Evolutionary conservation across 805 yeast species (phyloP).

Genomic region (Ogataea degrootiae): DNA sequence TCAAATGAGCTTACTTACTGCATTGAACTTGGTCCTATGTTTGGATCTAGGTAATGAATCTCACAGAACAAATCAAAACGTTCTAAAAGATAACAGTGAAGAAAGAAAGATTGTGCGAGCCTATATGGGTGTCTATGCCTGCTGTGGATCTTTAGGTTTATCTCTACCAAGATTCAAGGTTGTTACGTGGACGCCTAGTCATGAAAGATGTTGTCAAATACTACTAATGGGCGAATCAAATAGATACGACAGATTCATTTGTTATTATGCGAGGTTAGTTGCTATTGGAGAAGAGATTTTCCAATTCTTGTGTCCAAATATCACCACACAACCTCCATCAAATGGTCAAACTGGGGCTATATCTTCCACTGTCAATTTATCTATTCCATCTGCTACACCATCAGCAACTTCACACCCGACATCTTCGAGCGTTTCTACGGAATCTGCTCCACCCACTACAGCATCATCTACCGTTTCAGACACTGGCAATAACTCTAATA

Average conservation of each 20-base stretch:
- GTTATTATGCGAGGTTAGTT: conserved; percentile 41
- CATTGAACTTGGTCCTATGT: conserved; percentile 41
- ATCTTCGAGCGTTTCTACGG: background rate
- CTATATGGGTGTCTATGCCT: conserved; percentile 43
- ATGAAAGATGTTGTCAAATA: conserved; percentile 34
- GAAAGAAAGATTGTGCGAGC: conserved; percentile 37
- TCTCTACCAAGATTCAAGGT: conserved; percentile 47
- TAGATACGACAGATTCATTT: conserved; percentile 37
- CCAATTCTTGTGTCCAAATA: conserved; percentile 34
- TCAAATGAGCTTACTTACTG: conserved; percentile 44
- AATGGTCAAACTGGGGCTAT: background rate
- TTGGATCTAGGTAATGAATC: conserved; percentile 42
- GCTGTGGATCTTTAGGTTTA: conserved; percentile 47
- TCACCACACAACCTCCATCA: background rate
- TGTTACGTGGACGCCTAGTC: conserved; percentile 43
- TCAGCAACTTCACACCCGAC: background rate
- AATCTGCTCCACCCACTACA: background rate
- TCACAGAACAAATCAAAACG: conserved; percentile 22
- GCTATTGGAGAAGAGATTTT: conserved; percentile 46
- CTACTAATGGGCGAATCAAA: conserved; percentile 33
- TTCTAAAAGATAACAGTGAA: conserved; percentile 25
- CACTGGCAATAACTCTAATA: background rate
- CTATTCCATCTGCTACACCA: background rate
- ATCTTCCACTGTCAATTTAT: background rate
- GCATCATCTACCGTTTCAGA: background rate